Percentiles rank a stretch among this genome's conserved stretches.
These are phyloP conservation scores for Melaleuca alternifolia DNA, from an alignment of 345 rosid species.

Conservation along the genomic window DNA sequence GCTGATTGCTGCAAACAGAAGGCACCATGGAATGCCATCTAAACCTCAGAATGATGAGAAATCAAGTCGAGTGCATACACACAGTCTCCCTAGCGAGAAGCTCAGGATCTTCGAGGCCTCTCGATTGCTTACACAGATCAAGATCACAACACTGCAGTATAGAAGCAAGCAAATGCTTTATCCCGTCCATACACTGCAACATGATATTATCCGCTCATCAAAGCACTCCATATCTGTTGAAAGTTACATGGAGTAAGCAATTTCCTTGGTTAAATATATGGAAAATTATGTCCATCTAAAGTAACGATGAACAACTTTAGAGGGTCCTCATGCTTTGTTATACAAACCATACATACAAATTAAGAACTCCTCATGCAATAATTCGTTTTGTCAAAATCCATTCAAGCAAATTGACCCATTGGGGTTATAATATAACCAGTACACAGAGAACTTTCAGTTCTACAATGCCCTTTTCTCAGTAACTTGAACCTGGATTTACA, in stretches of 20 bases:
- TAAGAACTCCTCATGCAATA: background rate
- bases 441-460: background rate
- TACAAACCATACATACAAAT: background rate
- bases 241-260: constrained; percentile 4
- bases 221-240: constrained; percentile 68
- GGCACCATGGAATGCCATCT: background rate
- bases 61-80: constrained; percentile 40
- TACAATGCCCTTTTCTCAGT: background rate
- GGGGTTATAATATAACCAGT: background rate
- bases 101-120: constrained; percentile 92
- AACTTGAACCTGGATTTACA: background rate
- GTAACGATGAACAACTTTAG: background rate
- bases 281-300: background rate
- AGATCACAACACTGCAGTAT: constrained; percentile 71
- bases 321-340: background rate
- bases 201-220: constrained; percentile 56
- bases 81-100: constrained; percentile 93
- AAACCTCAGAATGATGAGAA: background rate
- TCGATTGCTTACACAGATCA: constrained; percentile 59
- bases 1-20: background rate
- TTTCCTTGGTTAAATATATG: background rate
- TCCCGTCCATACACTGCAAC: constrained; percentile 82
- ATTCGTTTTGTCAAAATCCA: background rate
- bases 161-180: constrained; percentile 50
- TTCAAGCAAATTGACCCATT: background rate